Conservation (phyloP, 176 grass and related monocot genomes). For the Canna indica region DNA sequence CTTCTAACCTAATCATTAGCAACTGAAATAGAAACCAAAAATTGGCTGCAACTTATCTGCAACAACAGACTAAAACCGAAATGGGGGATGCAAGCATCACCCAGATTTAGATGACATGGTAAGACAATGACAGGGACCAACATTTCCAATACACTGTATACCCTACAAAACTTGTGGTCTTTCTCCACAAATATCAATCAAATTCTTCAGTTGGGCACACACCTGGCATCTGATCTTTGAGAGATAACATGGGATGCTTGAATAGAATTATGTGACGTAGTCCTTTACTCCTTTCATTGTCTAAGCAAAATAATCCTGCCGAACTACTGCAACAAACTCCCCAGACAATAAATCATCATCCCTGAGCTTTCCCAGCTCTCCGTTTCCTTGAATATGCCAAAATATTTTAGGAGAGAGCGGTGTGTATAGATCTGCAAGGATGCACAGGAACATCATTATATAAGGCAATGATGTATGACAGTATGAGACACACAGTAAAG, state of each 20-base stretch:
- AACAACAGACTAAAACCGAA: not conserved
- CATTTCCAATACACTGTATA: not conserved
- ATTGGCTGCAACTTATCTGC: not conserved
- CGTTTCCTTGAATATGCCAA: constrained; percentile 90
- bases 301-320: constrained; percentile 85
- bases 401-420: constrained; percentile 78
- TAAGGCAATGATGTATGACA: too few relatives aligned
- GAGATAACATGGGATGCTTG: not conserved
- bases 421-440: constrained; percentile 59
- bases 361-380: constrained; percentile 47
- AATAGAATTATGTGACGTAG: too few relatives aligned
- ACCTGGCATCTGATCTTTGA: not conserved
- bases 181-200: not conserved
- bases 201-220: not conserved
- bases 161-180: not conserved
- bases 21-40: not conserved
- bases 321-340: constrained; percentile 57
- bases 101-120: too few relatives aligned
- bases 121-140: too few relatives aligned
- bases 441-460: too few relatives aligned
- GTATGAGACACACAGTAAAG: too few relatives aligned
- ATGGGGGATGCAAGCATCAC: too few relatives aligned
- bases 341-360: constrained; percentile 58
- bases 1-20: not conserved
- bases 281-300: not conserved